A percentile compares a stretch with the other conserved stretches of the same genome.
These are phyloP conservation scores for Nicotiana tabacum DNA, from an alignment of 257 asterid genomes.

Conservation along the genomic window DNA sequence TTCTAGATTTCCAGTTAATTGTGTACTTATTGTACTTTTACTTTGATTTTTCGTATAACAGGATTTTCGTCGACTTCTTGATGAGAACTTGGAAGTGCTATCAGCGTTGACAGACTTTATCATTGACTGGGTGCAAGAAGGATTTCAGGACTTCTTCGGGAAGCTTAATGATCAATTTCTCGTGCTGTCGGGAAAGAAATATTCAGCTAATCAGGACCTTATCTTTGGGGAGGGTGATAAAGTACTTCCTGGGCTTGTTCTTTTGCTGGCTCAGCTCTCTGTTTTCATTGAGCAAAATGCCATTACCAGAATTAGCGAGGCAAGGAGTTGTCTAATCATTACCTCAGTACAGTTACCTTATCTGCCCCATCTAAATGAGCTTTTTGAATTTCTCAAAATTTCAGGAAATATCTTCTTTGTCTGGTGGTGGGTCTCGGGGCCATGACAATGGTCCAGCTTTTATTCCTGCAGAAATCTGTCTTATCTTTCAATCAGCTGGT, in stretches of 20 bases:
- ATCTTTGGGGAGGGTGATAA: constrained; percentile 56
- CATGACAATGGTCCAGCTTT: constrained; percentile 57
- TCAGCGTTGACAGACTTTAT: constrained; percentile 61
- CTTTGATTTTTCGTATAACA: constrained; percentile 27
- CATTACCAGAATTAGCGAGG: constrained; percentile 84
- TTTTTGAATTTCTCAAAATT: constrained; percentile 6
- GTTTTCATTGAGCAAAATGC: constrained; percentile 72
- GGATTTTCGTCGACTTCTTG: constrained; percentile 77
- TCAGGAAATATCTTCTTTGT: constrained; percentile 82
- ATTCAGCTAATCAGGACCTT: constrained; percentile 39
- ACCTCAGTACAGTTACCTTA: background rate
- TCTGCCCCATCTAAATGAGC: background rate
- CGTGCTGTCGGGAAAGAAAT: constrained; percentile 68
- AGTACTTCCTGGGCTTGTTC: constrained; percentile 82
- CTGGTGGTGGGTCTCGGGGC: constrained; percentile 62
- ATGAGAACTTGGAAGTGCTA: constrained; percentile 56
- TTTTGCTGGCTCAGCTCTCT: constrained; percentile 71
- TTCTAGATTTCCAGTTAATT: background rate
- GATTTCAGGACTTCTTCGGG: constrained; percentile 83
- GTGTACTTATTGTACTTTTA: background rate
- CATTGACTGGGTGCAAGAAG: constrained; percentile 79
- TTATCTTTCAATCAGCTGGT: constrained; percentile 65
- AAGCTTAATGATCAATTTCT: constrained; percentile 61
- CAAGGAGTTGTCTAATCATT: constrained; percentile 24
- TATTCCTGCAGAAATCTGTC: constrained; percentile 79